Evolutionary conservation across 257 asterid species (phyloP).

Genomic region (Nicotiana noctiflora): DNA sequence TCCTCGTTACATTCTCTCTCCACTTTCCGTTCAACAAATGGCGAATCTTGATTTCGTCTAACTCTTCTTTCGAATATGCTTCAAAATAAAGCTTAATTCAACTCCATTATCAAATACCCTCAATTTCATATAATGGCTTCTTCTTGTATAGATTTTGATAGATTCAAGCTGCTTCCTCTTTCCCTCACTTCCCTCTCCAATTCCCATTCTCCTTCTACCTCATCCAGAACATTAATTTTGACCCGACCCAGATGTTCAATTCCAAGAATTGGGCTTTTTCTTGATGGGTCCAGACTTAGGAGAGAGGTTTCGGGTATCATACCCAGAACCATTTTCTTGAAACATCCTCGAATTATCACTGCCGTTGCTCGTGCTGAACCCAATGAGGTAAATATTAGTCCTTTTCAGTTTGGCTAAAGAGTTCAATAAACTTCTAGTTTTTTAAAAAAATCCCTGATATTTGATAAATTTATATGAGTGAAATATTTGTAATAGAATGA

Average conservation of each 20-base stretch:
- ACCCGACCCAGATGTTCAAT: conserved; percentile 21
- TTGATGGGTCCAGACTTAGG: conserved; percentile 8
- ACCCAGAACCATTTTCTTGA: conserved; percentile 22
- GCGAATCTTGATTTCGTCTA: neutral
- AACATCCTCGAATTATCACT: conserved; percentile 34
- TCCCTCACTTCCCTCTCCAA: conserved; percentile 40
- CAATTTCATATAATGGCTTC: conserved; percentile 40
- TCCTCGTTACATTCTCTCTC: neutral
- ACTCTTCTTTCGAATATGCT: conserved; percentile 5
- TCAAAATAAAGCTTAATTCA: conserved; percentile 2
- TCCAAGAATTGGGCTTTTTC: conserved; percentile 26
- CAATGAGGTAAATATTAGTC: conserved; percentile 33
- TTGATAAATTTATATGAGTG: no score
- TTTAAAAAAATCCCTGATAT: neutral
- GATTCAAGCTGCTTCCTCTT: conserved; percentile 38
- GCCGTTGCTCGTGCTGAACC: conserved; percentile 56
- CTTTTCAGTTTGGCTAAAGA: neutral
- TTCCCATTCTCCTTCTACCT: conserved; percentile 21
- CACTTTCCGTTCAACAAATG: neutral
- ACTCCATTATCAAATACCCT: neutral
- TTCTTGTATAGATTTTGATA: conserved; percentile 40
- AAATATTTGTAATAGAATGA: no score
- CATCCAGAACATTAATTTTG: conserved; percentile 13
- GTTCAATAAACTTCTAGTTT: neutral
- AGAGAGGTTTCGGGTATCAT: conserved; percentile 15